phyloP scores from a whole-genome alignment of 2,329 filamentous ascomycete species.

The Canariomyces notabilis region DNA sequence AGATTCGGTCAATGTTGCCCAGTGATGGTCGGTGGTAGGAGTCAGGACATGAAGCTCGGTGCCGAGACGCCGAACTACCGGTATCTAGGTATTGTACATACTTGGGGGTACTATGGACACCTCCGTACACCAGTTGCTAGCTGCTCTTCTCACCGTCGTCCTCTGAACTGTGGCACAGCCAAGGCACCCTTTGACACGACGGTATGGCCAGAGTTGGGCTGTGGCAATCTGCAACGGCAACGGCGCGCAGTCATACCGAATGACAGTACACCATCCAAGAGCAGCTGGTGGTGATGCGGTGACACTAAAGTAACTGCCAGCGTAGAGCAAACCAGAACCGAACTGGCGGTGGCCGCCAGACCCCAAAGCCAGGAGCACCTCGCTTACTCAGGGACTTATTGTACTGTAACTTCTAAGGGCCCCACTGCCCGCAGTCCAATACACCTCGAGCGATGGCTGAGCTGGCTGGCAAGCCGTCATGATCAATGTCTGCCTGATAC shows the following conservation, averaged over 20 bases:
- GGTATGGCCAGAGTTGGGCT: no score
- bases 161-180: not conserved
- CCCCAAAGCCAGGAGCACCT: slow-evolving; percentile 14
- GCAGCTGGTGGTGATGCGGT: slow-evolving; percentile 12
- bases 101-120: not conserved
- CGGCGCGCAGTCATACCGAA: slow-evolving; percentile 8
- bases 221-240: not conserved
- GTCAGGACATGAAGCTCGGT: not conserved
- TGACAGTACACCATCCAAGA: slow-evolving; percentile 11
- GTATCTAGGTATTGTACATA: not conserved
- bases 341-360: slow-evolving; percentile 13
- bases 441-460: no score
- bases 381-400: slow-evolving; percentile 12
- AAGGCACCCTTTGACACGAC: not conserved
- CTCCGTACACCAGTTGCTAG: not conserved
- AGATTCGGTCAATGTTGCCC: no score
- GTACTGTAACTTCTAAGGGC: no score
- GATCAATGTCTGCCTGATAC: no score
- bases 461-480: no score
- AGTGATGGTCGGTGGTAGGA: not conserved
- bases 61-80: not conserved
- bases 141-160: no score
- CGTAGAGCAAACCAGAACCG: no score
- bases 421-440: slow-evolving; percentile 11
- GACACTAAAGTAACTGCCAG: slow-evolving; percentile 12